These are phyloP conservation scores for Pistacia atlantica DNA, from an alignment of 345 rosid species.

Conservation along the genomic window DNA sequence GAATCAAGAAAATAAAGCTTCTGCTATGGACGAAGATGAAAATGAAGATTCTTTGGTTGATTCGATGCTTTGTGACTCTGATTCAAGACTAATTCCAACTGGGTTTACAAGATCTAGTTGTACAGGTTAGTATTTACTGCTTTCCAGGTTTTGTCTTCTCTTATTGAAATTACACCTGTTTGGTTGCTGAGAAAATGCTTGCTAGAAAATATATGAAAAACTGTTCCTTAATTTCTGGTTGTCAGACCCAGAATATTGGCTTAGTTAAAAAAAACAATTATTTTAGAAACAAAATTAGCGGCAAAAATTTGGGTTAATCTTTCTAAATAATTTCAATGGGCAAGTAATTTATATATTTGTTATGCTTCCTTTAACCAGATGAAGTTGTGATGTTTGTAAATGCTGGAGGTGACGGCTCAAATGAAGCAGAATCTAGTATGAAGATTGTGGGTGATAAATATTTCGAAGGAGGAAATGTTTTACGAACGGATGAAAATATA, in stretches of 20 bases:
- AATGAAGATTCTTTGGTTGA: constrained; percentile 42
- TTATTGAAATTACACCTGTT: background rate
- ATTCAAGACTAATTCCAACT: constrained; percentile 51
- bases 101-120: constrained; percentile 56
- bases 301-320: background rate
- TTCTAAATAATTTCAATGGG: background rate
- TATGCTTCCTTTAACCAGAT: constrained; percentile 43
- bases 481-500: constrained; percentile 69
- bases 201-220: background rate
- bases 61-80: constrained; percentile 78
- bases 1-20: constrained; percentile 43
- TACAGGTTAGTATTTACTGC: constrained; percentile 44
- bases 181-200: background rate
- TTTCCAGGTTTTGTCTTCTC: background rate
- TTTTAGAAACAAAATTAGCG: background rate
- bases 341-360: background rate
- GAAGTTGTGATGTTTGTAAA: constrained; percentile 70
- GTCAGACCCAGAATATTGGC: background rate
- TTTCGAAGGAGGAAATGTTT: constrained; percentile 76
- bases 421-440: constrained; percentile 44
- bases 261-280: too few species aligned
- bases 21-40: constrained; percentile 35
- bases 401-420: constrained; percentile 64
- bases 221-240: background rate
- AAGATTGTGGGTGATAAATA: constrained; percentile 50